Evolutionary conservation across 1,139 yeast species (phyloP).

Genomic region (Debaryomycetaceae sp.): DNA sequence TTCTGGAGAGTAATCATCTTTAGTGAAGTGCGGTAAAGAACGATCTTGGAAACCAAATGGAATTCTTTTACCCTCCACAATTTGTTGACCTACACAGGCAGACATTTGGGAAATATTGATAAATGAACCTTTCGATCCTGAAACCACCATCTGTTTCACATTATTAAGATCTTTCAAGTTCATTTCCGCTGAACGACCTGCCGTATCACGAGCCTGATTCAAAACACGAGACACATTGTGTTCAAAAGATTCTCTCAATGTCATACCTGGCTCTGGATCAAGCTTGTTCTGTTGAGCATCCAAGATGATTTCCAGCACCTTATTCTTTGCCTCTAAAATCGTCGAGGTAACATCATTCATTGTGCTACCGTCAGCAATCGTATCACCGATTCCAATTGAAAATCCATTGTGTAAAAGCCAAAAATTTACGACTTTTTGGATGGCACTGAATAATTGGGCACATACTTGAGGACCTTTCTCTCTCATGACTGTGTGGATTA

Average conservation of each 20-base stretch:
- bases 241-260: conserved; percentile 96
- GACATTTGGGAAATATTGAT: conserved; percentile 99
- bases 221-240: conserved; percentile 93
- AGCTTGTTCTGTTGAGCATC: conserved; percentile 88
- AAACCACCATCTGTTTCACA: conserved; percentile 98
- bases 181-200: conserved; percentile 98
- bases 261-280: conserved; percentile 99
- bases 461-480: conserved; percentile 93
- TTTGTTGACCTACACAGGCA: conserved; percentile 99
- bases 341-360: conserved; percentile 92
- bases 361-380: conserved; percentile 95
- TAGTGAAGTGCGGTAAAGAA: conserved; percentile 95
- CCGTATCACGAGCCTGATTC: conserved; percentile 98
- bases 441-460: conserved; percentile 86
- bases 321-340: conserved; percentile 85
- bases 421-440: conserved; percentile 92
- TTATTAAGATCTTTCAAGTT: conserved; percentile 90
- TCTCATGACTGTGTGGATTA: conserved; percentile 94
- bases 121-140: conserved; percentile 99
- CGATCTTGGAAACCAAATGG: conserved; percentile 96
- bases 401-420: conserved; percentile 97
- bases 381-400: conserved; percentile 99
- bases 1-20: conserved; percentile 97
- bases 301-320: conserved; percentile 87
- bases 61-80: conserved; percentile 99